Evolutionary conservation across 1,284 basidiomycete genomes (phyloP).

Genomic region (Puccinia coronata): DNA sequence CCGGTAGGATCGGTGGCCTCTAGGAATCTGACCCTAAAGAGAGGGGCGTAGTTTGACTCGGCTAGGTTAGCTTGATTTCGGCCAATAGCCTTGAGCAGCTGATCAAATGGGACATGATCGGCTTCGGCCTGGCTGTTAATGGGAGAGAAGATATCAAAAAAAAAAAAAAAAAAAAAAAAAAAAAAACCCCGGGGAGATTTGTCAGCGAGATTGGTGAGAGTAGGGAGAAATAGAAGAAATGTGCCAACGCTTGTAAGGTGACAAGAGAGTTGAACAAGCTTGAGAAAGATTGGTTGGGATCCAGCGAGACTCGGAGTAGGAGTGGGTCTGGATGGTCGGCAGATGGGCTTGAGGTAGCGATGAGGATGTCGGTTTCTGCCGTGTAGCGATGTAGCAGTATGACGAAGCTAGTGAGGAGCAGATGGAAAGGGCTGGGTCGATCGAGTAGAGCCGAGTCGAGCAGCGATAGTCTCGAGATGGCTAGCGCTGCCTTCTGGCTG

Average conservation of each 20-base stretch:
- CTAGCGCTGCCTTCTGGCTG: conserved; percentile 59
- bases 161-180: background rate
- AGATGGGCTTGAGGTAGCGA: conserved; percentile 76
- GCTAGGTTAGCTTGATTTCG: conserved; percentile 51
- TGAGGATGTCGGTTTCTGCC: conserved; percentile 88
- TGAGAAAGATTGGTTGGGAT: conserved; percentile 87
- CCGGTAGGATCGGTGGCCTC: conserved; percentile 75
- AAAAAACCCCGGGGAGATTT: background rate
- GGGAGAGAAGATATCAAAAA: background rate
- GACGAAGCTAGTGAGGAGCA: conserved; percentile 85
- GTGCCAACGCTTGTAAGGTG: conserved; percentile 68
- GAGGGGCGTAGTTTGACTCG: conserved; percentile 56
- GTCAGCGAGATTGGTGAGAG: background rate
- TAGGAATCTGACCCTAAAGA: conserved; percentile 95
- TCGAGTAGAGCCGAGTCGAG: conserved; percentile 66
- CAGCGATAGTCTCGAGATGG: conserved; percentile 70
- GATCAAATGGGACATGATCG: conserved; percentile 80
- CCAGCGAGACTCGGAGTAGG: conserved; percentile 79
- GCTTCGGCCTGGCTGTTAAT: conserved; percentile 69
- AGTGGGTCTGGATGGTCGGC: conserved; percentile 76
- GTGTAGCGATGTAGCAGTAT: conserved; percentile 93
- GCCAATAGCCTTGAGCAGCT: conserved; percentile 64
- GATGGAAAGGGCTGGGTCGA: conserved; percentile 76
- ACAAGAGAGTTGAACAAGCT: conserved; percentile 83
- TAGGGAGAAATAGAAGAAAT: background rate